Conservation (phyloP, 306 rosid genomes). For the Quercus bicolor region DNA sequence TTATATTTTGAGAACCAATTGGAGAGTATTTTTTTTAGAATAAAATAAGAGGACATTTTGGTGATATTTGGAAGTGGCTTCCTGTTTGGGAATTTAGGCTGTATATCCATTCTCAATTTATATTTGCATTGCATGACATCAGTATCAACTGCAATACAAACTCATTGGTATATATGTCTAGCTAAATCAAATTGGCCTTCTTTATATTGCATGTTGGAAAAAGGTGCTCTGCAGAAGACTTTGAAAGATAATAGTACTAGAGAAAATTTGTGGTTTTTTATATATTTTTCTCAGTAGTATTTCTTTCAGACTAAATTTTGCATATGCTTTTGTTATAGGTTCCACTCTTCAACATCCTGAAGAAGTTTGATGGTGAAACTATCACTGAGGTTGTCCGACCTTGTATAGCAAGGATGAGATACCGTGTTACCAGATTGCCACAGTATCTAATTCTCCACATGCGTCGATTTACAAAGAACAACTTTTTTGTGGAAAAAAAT, state of each 20-base stretch:
- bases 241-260: not conserved
- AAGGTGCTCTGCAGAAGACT: not conserved
- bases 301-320: constrained; percentile 4
- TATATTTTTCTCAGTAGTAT: not conserved
- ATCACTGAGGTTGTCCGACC: constrained; percentile 95
- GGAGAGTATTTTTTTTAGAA: not conserved
- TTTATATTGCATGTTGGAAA: not conserved
- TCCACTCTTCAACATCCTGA: constrained; percentile 88
- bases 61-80: not conserved
- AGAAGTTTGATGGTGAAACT: constrained; percentile 95
- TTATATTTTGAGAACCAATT: not conserved
- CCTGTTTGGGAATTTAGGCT: not conserved
- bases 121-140: not conserved
- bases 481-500: constrained; percentile 95
- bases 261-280: not conserved
- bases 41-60: not conserved
- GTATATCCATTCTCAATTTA: not conserved
- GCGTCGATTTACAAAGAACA: constrained; percentile 93
- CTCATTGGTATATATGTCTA: not conserved
- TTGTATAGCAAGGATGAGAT: constrained; percentile 82
- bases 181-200: not conserved
- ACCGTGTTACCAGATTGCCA: constrained; percentile 84
- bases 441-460: constrained; percentile 81
- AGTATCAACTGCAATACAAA: not conserved
- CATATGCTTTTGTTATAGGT: constrained; percentile 47